Conservation (phyloP, 2,329 filamentous ascomycete genomes). For the Clonostachys chloroleuca region DNA sequence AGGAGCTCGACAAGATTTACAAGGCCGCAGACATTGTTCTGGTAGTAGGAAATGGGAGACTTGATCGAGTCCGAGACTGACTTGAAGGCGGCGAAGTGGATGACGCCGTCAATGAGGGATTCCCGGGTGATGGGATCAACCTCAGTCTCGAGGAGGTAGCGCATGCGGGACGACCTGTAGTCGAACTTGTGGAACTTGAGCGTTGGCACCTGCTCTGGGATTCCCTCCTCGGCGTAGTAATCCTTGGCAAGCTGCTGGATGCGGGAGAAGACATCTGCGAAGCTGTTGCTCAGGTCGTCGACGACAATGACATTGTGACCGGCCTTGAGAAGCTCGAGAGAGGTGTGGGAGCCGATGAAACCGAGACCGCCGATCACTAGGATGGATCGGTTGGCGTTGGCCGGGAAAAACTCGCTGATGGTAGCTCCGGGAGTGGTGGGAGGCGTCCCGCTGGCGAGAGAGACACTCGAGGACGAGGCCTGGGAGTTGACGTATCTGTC, state of each 20-base stretch:
- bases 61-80: conserved; percentile 60
- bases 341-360: conserved; percentile 52
- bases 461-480: conserved; percentile 6
- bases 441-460: conserved; percentile 7
- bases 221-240: conserved; percentile 14
- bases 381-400: conserved; percentile 17
- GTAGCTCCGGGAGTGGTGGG: conserved; percentile 7
- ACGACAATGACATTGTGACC: conserved; percentile 48
- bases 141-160: conserved; percentile 28
- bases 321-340: conserved; percentile 46
- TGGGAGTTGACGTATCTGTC: conserved; percentile 5
- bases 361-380: conserved; percentile 50
- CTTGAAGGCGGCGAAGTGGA: conserved; percentile 67
- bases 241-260: conserved; percentile 18
- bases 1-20: conserved; percentile 54
- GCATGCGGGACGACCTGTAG: conserved; percentile 29
- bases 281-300: conserved; percentile 39
- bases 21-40: conserved; percentile 62
- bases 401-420: background rate
- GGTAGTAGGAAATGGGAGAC: conserved; percentile 59
- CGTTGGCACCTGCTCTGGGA: conserved; percentile 10
- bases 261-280: conserved; percentile 18
- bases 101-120: conserved; percentile 57
- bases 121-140: conserved; percentile 13
- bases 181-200: conserved; percentile 31